Conservation (phyloP, 1,284 basidiomycete genomes). For the Leccinum pachyderme region DNA sequence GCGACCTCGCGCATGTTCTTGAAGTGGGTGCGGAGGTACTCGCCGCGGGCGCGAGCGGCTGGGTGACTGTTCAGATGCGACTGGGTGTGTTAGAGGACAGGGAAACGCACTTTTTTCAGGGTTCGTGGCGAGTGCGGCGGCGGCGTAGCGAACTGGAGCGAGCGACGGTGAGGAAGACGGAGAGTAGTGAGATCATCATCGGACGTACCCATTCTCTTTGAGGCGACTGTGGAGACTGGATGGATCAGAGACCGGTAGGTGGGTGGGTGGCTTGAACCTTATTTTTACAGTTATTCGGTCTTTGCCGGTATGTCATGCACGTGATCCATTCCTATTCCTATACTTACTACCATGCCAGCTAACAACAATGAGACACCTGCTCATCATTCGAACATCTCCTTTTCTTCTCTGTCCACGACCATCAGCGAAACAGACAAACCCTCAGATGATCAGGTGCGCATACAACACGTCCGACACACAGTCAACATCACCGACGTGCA, state of each 20-base stretch:
- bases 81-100: neutral
- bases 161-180: slow-evolving; percentile 7
- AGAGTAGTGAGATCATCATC: neutral
- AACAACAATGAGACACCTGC: slow-evolving; percentile 24
- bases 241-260: no score
- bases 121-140: slow-evolving; percentile 80
- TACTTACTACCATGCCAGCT: slow-evolving; percentile 17
- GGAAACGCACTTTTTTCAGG: slow-evolving; percentile 84
- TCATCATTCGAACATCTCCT: slow-evolving; percentile 28
- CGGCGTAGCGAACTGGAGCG: slow-evolving; percentile 85
- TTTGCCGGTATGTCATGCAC: slow-evolving; percentile 16
- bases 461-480: neutral
- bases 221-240: slow-evolving; percentile 17
- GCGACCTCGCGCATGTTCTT: slow-evolving; percentile 99
- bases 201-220: slow-evolving; percentile 35
- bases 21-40: slow-evolving; percentile 99
- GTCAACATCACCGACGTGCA: slow-evolving; percentile 4
- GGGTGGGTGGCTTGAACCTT: slow-evolving; percentile 35
- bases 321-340: neutral
- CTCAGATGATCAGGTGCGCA: slow-evolving; percentile 34
- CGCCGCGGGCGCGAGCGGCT: slow-evolving; percentile 91
- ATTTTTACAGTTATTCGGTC: slow-evolving; percentile 31
- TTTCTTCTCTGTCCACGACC: slow-evolving; percentile 34
- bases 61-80: slow-evolving; percentile 18
- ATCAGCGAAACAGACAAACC: slow-evolving; percentile 25